Conservation (phyloP, 257 asterid species). For the Phtheirospermum japonicum region DNA sequence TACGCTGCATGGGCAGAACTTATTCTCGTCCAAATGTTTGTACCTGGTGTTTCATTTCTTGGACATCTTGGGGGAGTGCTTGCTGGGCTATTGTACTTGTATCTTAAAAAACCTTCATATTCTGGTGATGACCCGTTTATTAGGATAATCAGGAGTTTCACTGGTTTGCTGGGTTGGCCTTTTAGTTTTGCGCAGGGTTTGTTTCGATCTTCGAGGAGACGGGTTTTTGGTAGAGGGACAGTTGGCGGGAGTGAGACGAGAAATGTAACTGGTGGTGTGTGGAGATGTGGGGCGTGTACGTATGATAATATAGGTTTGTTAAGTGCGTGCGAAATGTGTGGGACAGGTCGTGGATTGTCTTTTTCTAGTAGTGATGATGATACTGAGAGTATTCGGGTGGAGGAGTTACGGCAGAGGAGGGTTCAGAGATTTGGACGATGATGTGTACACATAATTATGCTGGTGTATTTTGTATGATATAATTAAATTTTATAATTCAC, state of each 20-base stretch:
- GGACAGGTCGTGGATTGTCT: constrained; percentile 40
- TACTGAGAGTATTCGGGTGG: constrained; percentile 37
- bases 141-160: constrained; percentile 33
- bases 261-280: constrained; percentile 26
- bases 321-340: constrained; percentile 69
- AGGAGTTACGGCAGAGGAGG: constrained; percentile 69
- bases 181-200: constrained; percentile 35
- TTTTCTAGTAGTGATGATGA: constrained; percentile 5
- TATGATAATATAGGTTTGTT: constrained; percentile 53
- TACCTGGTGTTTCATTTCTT: constrained; percentile 86
- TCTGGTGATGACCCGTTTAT: constrained; percentile 48
- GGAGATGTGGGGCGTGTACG: constrained; percentile 85
- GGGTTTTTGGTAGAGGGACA: constrained; percentile 56
- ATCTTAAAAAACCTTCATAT: constrained; percentile 35
- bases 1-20: constrained; percentile 98
- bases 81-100: constrained; percentile 67
- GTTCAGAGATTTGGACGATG: constrained; percentile 54
- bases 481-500: too few species aligned
- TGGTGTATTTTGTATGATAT: too few species aligned
- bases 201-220: constrained; percentile 29
- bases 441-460: not conserved
- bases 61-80: constrained; percentile 92
- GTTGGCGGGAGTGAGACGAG: constrained; percentile 33
- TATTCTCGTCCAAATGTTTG: constrained; percentile 75
- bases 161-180: constrained; percentile 55